These are phyloP conservation scores for Mucor indicus DNA, from an alignment of 371 early-diverging fungal genomes.

Conservation along the genomic window DNA sequence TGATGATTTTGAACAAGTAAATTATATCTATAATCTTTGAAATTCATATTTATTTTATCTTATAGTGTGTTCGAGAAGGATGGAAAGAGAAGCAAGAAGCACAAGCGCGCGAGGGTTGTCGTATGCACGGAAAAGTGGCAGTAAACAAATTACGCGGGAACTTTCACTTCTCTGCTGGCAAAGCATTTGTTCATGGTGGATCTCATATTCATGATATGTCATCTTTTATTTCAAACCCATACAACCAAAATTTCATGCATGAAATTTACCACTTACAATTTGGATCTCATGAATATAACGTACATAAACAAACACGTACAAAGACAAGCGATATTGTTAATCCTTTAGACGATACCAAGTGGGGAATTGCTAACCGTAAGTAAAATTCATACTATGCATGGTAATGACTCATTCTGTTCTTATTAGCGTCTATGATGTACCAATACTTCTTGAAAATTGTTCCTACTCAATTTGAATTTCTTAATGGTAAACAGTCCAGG, in stretches of 20 bases:
- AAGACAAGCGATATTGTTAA: constrained; percentile 54
- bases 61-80: constrained; percentile 81
- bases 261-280: constrained; percentile 80
- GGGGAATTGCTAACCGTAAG: constrained; percentile 46
- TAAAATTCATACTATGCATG: neutral
- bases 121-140: constrained; percentile 73
- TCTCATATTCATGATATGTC: constrained; percentile 67
- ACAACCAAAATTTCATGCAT: constrained; percentile 75
- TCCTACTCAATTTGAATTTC: constrained; percentile 74
- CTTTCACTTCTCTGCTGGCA: constrained; percentile 92
- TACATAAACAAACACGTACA: constrained; percentile 32
- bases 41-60: neutral
- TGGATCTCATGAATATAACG: constrained; percentile 54
- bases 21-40: no score
- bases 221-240: constrained; percentile 32
- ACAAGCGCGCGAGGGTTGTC: constrained; percentile 88
- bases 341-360: constrained; percentile 72
- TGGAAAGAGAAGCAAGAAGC: constrained; percentile 68
- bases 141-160: constrained; percentile 91
- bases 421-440: constrained; percentile 53
- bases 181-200: constrained; percentile 67
- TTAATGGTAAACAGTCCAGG: constrained; percentile 62
- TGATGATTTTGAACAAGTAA: constrained; percentile 74
- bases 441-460: constrained; percentile 96
- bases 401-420: neutral